Evolutionary conservation across 2,329 filamentous ascomycete species (phyloP).

Genomic region (Mollisiaceae sp.): DNA sequence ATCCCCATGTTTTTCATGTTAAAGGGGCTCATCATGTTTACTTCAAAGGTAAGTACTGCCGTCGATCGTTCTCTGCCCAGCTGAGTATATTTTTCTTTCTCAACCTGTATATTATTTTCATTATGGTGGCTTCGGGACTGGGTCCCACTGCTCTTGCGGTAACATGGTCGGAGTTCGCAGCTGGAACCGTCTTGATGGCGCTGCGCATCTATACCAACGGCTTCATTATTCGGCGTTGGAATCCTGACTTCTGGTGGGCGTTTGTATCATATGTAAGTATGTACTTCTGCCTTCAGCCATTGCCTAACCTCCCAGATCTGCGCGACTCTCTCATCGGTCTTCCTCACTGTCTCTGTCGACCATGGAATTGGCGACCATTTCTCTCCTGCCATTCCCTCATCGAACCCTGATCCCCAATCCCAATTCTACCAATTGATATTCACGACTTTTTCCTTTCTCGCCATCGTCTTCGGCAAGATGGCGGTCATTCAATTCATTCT

Average conservation of each 20-base stretch:
- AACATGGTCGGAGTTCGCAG: conserved; percentile 25
- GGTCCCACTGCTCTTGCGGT: conserved; percentile 22
- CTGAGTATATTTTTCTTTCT: conserved; percentile 23
- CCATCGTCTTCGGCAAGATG: conserved; percentile 25
- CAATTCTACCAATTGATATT: conserved; percentile 27
- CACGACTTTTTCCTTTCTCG: conserved; percentile 24
- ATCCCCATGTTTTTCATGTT: conserved; percentile 21
- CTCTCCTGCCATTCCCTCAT: conserved; percentile 21
- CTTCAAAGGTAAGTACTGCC: conserved; percentile 23
- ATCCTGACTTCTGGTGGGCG: conserved; percentile 25
- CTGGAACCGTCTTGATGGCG: conserved; percentile 24
- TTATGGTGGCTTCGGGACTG: conserved; percentile 25
- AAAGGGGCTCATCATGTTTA: conserved; percentile 22
- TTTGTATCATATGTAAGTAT: conserved; percentile 22
- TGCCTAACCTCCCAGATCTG: conserved; percentile 21
- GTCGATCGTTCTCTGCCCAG: conserved; percentile 20
- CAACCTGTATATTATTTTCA: conserved; percentile 24
- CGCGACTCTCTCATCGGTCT: conserved; percentile 19
- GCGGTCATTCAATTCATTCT: conserved; percentile 27
- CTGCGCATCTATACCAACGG: conserved; percentile 24
- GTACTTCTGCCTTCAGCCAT: conserved; percentile 12
- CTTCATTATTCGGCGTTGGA: conserved; percentile 26
- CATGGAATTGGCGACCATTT: conserved; percentile 24
- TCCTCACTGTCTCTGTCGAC: conserved; percentile 21
- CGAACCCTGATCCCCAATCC: conserved; percentile 22